Percentiles rank a stretch among this genome's conserved stretches.
Evolutionary conservation across 306 rosid genomes (phyloP).

Genomic region (Dalbergia cochinchinensis): DNA sequence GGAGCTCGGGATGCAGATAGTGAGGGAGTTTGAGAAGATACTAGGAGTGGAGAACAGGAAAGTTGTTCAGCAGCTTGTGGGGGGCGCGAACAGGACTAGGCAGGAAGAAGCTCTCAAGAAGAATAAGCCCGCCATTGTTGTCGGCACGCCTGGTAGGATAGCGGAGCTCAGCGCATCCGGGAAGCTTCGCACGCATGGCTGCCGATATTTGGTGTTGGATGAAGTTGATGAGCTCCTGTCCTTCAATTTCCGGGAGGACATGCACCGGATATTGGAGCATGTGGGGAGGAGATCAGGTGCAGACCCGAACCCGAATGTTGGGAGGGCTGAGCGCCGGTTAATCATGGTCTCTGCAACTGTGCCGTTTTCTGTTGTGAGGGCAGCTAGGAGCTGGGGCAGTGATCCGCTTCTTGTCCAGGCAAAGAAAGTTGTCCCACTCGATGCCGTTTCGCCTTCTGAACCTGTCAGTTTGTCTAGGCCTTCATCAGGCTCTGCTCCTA

Average conservation of each 20-base stretch:
- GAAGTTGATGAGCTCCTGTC: slow-evolving; percentile 96
- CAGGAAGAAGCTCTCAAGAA: slow-evolving; percentile 96
- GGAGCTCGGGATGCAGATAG: slow-evolving; percentile 98
- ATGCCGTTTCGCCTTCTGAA: slow-evolving; percentile 58
- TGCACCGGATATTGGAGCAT: slow-evolving; percentile 93
- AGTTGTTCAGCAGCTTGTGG: slow-evolving; percentile 94
- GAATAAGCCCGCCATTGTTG: slow-evolving; percentile 86
- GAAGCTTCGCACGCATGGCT: slow-evolving; percentile 86
- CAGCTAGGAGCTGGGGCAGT: slow-evolving; percentile 89
- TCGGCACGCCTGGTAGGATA: slow-evolving; percentile 96
- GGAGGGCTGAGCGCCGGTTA: slow-evolving; percentile 68
- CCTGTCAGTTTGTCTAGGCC: slow-evolving; percentile 60
- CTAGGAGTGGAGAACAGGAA: slow-evolving; percentile 73
- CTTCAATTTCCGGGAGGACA: slow-evolving; percentile 86
- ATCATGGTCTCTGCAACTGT: slow-evolving; percentile 93
- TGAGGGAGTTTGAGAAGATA: slow-evolving; percentile 92
- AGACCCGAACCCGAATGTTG: slow-evolving; percentile 51
- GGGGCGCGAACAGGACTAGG: slow-evolving; percentile 90
- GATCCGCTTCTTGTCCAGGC: slow-evolving; percentile 89
- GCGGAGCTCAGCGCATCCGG: slow-evolving; percentile 94
- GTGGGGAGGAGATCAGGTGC: slow-evolving; percentile 82
- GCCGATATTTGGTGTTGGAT: slow-evolving; percentile 83
- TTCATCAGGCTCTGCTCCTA: slow-evolving; percentile 40
- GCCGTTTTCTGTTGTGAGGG: slow-evolving; percentile 90
- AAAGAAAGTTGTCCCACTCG: slow-evolving; percentile 71